phyloP scores from a whole-genome alignment of 2,329 filamentous ascomycete species.

The Lasiodiplodia theobromae region DNA sequence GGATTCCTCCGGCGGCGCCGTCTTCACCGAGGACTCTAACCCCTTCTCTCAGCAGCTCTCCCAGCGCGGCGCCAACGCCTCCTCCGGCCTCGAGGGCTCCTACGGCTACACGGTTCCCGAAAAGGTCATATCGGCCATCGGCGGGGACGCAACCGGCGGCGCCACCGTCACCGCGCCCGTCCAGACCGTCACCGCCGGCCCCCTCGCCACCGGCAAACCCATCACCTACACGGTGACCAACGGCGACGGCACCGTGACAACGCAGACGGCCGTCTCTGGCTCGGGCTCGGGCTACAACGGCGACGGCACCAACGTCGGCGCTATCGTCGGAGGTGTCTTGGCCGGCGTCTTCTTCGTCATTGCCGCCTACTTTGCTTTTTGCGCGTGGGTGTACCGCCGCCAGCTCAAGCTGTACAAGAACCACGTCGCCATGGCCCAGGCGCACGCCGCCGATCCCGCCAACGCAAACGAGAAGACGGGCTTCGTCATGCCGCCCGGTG shows the following conservation, averaged over 20 bases:
- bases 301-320: constrained; percentile 56
- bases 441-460: constrained; percentile 57
- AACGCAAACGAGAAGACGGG: constrained; percentile 43
- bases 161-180: constrained; percentile 73
- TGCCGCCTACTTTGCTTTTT: constrained; percentile 73
- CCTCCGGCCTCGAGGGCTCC: constrained; percentile 63
- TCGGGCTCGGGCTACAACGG: constrained; percentile 35
- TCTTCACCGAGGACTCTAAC: constrained; percentile 37
- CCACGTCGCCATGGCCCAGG: constrained; percentile 71
- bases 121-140: constrained; percentile 69
- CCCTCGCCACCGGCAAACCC: constrained; percentile 73
- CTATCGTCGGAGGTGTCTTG: constrained; percentile 66
- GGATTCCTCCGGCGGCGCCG: constrained; percentile 37
- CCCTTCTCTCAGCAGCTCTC: constrained; percentile 60
- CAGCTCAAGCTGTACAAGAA: constrained; percentile 74
- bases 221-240: constrained; percentile 70
- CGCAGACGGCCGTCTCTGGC: constrained; percentile 42
- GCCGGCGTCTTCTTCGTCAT: constrained; percentile 70
- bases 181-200: constrained; percentile 69
- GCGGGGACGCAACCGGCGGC: constrained; percentile 69
- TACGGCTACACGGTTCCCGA: constrained; percentile 75
- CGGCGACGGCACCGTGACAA: constrained; percentile 44
- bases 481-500: constrained; percentile 35
- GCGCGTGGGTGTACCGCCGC: constrained; percentile 75
- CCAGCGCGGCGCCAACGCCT: constrained; percentile 54